Conservation (phyloP, 768 basidiomycete genomes). For the Lenzites betulinus region DNA sequence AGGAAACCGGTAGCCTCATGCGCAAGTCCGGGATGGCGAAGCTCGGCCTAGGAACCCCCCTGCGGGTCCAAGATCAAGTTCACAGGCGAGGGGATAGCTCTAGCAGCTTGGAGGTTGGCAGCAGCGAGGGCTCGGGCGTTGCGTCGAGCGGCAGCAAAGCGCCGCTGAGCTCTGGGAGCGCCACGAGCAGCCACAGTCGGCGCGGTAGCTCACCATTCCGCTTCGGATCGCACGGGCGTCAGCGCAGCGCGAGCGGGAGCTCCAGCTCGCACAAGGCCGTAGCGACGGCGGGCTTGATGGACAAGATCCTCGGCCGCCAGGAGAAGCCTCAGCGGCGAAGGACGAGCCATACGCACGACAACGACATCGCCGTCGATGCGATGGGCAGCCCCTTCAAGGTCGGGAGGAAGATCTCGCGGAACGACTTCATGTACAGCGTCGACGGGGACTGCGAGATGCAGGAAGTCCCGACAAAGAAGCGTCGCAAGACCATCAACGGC, state of each 20-base stretch:
- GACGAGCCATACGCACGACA: conserved; percentile 12
- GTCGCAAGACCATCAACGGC: conserved; percentile 43
- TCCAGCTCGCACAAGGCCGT: conserved; percentile 26
- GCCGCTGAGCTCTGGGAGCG: conserved; percentile 2
- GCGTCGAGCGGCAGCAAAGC: conserved; percentile 5
- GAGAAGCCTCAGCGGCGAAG: conserved; percentile 8
- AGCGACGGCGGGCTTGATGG: conserved; percentile 26
- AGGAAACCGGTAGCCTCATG: background rate
- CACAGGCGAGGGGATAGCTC: background rate
- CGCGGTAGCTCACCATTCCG: conserved; percentile 6
- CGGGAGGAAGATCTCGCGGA: conserved; percentile 16
- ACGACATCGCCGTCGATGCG: conserved; percentile 26
- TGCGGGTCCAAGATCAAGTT: background rate
- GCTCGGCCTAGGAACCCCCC: background rate
- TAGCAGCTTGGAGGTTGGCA: background rate
- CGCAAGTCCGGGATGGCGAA: background rate
- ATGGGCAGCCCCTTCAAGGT: conserved; percentile 29
- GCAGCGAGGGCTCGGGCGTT: background rate
- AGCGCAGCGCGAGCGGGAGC: conserved; percentile 17
- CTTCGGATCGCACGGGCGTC: conserved; percentile 1
- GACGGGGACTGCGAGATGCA: conserved; percentile 28
- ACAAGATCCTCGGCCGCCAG: conserved; percentile 16
- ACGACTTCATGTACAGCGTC: conserved; percentile 22
- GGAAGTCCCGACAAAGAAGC: conserved; percentile 51
- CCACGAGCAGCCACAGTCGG: background rate